Evolutionary conservation across 2,329 filamentous ascomycete species (phyloP).

Genomic region (Colletotrichum cordylinicola): DNA sequence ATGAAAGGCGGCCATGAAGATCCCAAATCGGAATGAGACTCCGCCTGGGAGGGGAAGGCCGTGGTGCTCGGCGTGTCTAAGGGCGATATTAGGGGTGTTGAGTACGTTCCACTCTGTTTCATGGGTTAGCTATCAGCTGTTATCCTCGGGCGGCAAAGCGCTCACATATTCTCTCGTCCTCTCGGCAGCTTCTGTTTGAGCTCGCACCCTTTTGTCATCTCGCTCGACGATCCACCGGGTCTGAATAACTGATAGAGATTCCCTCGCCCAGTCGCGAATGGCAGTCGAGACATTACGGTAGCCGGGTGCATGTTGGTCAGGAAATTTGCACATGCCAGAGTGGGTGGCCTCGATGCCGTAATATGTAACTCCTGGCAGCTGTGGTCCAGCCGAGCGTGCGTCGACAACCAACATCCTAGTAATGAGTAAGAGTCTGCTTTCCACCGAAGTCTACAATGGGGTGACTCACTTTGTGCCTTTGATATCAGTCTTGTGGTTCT

Average conservation of each 20-base stretch:
- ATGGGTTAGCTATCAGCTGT: background rate
- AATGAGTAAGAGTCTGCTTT: background rate
- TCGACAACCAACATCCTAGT: slow-evolving; percentile 68
- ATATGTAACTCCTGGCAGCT: slow-evolving; percentile 71
- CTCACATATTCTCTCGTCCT: slow-evolving; percentile 31
- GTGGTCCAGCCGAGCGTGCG: slow-evolving; percentile 71
- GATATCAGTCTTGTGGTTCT: slow-evolving; percentile 74
- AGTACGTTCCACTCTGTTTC: background rate
- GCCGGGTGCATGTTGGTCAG: slow-evolving; percentile 67
- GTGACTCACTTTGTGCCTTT: slow-evolving; percentile 59
- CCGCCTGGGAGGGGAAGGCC: background rate
- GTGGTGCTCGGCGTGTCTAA: background rate
- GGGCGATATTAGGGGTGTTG: background rate
- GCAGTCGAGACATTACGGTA: slow-evolving; percentile 60
- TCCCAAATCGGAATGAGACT: background rate
- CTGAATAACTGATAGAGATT: slow-evolving; percentile 59
- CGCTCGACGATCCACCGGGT: slow-evolving; percentile 67
- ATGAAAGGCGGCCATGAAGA: slow-evolving; percentile 36
- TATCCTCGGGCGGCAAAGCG: background rate
- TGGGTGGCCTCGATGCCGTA: slow-evolving; percentile 80
- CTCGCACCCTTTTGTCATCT: slow-evolving; percentile 52
- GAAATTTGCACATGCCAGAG: slow-evolving; percentile 75
- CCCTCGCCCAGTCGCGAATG: slow-evolving; percentile 56
- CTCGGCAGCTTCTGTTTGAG: slow-evolving; percentile 51
- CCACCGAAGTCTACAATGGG: background rate